Percentiles rank a stretch among this genome's conserved stretches.
Conservation (phyloP, 257 asterid genomes). For the Capsicum chinense region DNA sequence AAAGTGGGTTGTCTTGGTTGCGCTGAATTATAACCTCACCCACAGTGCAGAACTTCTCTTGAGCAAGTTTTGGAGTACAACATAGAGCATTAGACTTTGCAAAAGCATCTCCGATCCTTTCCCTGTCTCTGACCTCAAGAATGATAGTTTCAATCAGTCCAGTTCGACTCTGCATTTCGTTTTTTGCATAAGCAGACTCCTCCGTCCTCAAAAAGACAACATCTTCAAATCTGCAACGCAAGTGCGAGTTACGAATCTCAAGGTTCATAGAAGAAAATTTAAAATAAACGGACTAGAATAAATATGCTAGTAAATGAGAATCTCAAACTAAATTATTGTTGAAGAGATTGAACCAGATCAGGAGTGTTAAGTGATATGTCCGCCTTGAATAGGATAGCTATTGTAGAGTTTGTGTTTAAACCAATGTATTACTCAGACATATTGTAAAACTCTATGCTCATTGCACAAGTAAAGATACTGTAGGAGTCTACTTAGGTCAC, state of each 20-base stretch:
- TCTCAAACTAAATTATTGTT: neutral
- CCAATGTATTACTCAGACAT: no score
- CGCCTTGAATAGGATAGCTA: neutral
- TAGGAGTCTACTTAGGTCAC: no score
- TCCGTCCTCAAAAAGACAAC: conserved; percentile 42
- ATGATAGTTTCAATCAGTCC: conserved; percentile 49
- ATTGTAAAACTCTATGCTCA: no score
- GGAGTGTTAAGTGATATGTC: neutral
- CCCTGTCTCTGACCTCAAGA: conserved; percentile 48
- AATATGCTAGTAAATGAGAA: neutral
- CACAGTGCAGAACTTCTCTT: conserved; percentile 41
- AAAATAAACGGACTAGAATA: neutral
- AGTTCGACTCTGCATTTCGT: conserved; percentile 45
- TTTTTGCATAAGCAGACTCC: conserved; percentile 36
- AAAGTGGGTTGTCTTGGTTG: conserved; percentile 40
- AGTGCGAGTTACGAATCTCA: neutral
- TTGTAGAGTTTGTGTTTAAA: no score
- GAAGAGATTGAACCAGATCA: neutral
- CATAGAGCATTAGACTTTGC: conserved; percentile 43
- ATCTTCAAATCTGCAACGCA: conserved; percentile 42
- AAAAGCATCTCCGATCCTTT: conserved; percentile 42
- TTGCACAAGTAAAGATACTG: no score
- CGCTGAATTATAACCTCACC: conserved; percentile 48
- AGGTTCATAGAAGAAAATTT: conserved; percentile 1
- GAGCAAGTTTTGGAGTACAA: conserved; percentile 42